Base-by-base conservation (phyloP, 2,329 filamentous ascomycete genomes). In the Onygena corvina region DNA sequence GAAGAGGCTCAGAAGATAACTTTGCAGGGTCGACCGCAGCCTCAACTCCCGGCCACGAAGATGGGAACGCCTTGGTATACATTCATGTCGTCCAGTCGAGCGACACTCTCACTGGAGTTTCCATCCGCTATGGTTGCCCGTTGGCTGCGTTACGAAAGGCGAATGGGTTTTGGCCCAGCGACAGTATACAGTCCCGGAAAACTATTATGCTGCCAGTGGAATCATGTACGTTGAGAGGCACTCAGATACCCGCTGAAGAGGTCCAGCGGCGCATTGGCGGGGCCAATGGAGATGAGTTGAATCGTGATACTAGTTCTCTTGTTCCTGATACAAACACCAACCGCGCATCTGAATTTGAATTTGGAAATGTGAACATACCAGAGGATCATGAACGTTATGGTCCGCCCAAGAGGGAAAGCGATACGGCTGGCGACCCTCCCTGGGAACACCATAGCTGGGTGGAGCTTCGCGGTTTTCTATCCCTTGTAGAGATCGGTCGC, bases 371-470 rank as follows among this genome's bases (percentile, higher is more conserved):
- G 2, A 27, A 34, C 30, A n/a, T 16, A 25, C 11, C 12, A 14
- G n/a, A 20, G 12, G 34, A 48, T 2, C 8, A 14, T 21, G 36
- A 33, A 18, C 6, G 18, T 9, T 48, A 23, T 16, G 49, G 30
- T 23, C 31, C 34, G 12, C 20, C 20, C 16, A 38, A 16, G 29
- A 21, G 27, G 25, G 30, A 21, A 18, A 16, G 25, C 23, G 35
- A 50, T 11, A 42, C 38, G 29, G 47, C 30, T 9, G 69, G 75
- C 25, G 83, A 85, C 46, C 74, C 69, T 42, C 78, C 80, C 3
- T 94, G 87, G 86, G 83, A 78, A 52, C 88, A 95, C 66, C 86
- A 94, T 51, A 82, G 86, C 40, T 95, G 88, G 87, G 86, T 94
- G 1, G 72, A 83, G 25, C 75, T 95, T 21, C 85, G 90, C 54